Evolutionary conservation across 2,329 filamentous ascomycete genomes (phyloP).

Genomic region (Periconia macrospinosa): DNA sequence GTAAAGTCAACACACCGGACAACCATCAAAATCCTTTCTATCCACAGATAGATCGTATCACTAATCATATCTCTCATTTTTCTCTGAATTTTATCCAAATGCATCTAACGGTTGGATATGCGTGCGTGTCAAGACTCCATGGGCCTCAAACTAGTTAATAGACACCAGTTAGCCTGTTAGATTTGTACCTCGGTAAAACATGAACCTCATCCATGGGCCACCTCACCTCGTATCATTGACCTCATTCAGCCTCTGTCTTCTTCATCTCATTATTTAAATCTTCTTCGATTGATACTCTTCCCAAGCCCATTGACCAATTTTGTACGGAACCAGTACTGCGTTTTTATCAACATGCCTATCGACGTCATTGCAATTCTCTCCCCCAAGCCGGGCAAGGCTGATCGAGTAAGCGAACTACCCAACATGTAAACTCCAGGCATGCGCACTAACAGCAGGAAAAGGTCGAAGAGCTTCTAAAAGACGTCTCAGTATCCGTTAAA

Average conservation of each 20-base stretch:
- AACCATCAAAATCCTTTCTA: no score
- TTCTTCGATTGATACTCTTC: neutral
- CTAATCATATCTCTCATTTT: no score
- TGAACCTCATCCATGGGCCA: neutral
- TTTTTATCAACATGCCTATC: slow-evolving; percentile 16
- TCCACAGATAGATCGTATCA: no score
- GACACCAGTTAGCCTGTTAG: no score
- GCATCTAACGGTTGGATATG: no score
- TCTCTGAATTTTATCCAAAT: no score
- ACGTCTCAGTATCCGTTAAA: slow-evolving; percentile 27
- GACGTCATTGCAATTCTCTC: slow-evolving; percentile 34
- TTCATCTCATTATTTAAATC: neutral
- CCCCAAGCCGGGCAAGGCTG: slow-evolving; percentile 35
- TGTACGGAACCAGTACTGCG: neutral
- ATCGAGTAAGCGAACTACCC: slow-evolving; percentile 22
- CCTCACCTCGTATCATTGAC: neutral
- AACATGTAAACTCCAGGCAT: no score
- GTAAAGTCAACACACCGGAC: no score
- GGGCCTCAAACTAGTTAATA: no score
- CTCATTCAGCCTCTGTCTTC: neutral
- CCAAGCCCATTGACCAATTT: neutral
- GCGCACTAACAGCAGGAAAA: no score
- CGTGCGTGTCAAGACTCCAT: no score
- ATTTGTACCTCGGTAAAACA: slow-evolving; percentile 6
- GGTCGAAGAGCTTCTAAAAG: slow-evolving; percentile 34